A percentile compares a stretch with the other conserved stretches of the same genome.
Evolutionary conservation across 1,139 yeast genomes (phyloP).

Genomic region (Hanseniaspora sp.): DNA sequence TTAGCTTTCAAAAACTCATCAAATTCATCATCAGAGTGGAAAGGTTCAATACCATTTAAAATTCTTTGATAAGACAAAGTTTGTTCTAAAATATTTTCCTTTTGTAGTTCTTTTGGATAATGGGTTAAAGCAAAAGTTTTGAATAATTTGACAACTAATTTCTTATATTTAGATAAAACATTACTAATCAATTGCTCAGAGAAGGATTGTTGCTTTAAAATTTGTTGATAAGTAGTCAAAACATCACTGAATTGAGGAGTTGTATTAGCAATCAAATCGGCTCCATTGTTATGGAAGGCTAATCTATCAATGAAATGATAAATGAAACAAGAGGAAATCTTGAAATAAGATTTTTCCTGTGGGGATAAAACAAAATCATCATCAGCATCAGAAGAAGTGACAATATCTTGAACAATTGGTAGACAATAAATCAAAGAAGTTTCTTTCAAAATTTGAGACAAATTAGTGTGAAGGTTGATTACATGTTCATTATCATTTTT

Average conservation of each 20-base stretch:
- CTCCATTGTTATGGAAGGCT: conserved; percentile 70
- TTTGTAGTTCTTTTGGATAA: conserved; percentile 54
- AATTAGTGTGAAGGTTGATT: conserved; percentile 48
- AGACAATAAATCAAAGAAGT: conserved; percentile 85
- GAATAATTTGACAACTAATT: conserved; percentile 70
- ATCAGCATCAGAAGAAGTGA: conserved; percentile 33
- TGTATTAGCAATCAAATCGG: conserved; percentile 33
- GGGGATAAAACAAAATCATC: conserved; percentile 47
- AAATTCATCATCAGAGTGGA: conserved; percentile 65
- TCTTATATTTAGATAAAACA: conserved; percentile 59
- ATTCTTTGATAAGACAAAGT: conserved; percentile 85
- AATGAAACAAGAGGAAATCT: conserved; percentile 83
- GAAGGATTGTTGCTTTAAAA: conserved; percentile 86
- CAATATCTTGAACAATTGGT: conserved; percentile 54
- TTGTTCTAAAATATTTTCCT: conserved; percentile 44
- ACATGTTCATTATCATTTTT: conserved; percentile 29
- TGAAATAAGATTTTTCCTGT: conserved; percentile 91
- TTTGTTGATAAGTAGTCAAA: conserved; percentile 76
- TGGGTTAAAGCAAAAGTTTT: conserved; percentile 88
- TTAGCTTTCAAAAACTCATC: conserved; percentile 54
- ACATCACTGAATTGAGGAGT: conserved; percentile 30
- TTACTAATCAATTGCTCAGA: conserved; percentile 77
- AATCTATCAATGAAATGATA: conserved; percentile 89
- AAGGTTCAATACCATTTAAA: conserved; percentile 55
- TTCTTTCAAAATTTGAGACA: conserved; percentile 86